Conservation (phyloP, 2,329 filamentous ascomycete genomes). For the Pseudophaeomoniella oleicola region DNA sequence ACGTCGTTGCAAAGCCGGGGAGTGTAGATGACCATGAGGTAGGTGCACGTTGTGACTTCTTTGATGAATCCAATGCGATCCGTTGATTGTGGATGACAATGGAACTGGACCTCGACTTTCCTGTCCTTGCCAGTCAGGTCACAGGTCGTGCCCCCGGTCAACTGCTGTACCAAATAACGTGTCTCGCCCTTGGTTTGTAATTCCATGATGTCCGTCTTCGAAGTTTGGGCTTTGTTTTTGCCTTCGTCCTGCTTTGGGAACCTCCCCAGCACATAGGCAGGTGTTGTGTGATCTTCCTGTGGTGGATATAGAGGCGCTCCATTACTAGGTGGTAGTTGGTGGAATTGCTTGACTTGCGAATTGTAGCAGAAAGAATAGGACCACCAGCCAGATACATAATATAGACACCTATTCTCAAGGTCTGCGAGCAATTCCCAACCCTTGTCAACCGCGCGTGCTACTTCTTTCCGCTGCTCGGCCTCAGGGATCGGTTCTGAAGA, state of each 20-base stretch:
- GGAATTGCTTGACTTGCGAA: slow-evolving; percentile 76
- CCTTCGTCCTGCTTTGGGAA: too few species aligned
- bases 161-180: slow-evolving; percentile 69
- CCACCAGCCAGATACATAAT: slow-evolving; percentile 83
- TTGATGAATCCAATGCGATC: slow-evolving; percentile 85
- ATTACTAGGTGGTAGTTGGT: slow-evolving; percentile 58
- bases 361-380: slow-evolving; percentile 92
- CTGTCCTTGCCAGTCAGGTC: slow-evolving; percentile 71
- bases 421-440: slow-evolving; percentile 69
- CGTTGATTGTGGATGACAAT: slow-evolving; percentile 61
- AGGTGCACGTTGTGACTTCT: slow-evolving; percentile 78
- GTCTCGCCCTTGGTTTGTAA: slow-evolving; percentile 72
- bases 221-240: slow-evolving; percentile 17
- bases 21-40: slow-evolving; percentile 86
- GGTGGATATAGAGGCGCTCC: slow-evolving; percentile 56
- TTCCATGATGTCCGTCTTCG: slow-evolving; percentile 37
- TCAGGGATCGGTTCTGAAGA: slow-evolving; percentile 51
- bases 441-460: slow-evolving; percentile 58
- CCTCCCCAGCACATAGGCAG: slow-evolving; percentile 63
- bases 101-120: slow-evolving; percentile 66
- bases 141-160: slow-evolving; percentile 68
- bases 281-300: slow-evolving; percentile 58
- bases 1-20: slow-evolving; percentile 76
- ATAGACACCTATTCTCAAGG: slow-evolving; percentile 69
- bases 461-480: slow-evolving; percentile 60